Evolutionary conservation across 164 flowering plant genomes (phyloP).

Genomic region (Sedum album): DNA sequence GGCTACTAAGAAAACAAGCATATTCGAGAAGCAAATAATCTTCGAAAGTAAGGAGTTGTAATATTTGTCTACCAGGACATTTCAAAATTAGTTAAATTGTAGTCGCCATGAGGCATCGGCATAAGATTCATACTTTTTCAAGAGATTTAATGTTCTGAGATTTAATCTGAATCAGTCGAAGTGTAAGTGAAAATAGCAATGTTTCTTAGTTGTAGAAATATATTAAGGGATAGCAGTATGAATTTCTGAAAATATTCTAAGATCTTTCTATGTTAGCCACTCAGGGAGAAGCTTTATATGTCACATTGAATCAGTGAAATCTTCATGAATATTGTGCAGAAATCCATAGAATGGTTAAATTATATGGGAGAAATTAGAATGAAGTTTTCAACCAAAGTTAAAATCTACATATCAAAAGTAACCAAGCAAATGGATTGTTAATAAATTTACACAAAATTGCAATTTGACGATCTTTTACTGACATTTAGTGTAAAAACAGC

Average conservation of each 20-base stretch:
- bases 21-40: neutral
- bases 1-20: too few relatives aligned
- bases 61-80: neutral
- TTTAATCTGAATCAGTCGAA: neutral
- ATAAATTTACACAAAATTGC: neutral
- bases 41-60: neutral
- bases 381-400: neutral
- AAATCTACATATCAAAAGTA: neutral
- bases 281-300: neutral
- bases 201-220: neutral
- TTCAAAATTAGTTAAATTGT: too few relatives aligned
- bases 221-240: neutral
- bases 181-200: neutral
- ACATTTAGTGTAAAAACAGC: neutral
- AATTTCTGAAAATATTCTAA: neutral
- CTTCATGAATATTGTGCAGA: neutral
- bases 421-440: neutral
- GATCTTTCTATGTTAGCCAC: neutral
- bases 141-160: too few relatives aligned
- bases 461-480: neutral
- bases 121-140: neutral
- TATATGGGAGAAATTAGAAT: neutral
- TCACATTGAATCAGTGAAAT: neutral
- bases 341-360: neutral
- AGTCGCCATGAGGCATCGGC: too few relatives aligned